Evolutionary conservation across 768 basidiomycete genomes (phyloP).

Genomic region (Lyophyllum atratum): DNA sequence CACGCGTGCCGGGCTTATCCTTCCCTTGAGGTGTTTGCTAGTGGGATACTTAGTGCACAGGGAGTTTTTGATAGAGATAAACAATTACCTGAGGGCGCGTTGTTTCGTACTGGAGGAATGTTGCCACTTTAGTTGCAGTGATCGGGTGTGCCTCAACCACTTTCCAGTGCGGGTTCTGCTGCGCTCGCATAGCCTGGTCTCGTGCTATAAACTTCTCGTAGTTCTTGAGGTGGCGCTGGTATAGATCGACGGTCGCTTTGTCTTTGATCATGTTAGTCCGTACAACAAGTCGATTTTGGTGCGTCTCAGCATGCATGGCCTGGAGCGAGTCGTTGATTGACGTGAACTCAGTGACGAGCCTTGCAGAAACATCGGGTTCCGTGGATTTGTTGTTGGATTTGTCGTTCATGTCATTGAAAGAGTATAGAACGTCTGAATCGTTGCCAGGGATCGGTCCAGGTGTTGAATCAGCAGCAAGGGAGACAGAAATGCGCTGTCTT

Average conservation of each 20-base stretch:
- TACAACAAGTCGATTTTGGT: too few relatives aligned
- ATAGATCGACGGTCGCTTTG: too few relatives aligned
- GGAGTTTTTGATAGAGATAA: conserved; percentile 2
- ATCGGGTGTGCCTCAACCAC: conserved; percentile 1
- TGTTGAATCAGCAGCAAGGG: neutral
- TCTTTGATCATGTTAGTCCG: too few relatives aligned
- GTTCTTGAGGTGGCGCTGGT: too few relatives aligned
- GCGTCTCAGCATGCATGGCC: too few relatives aligned
- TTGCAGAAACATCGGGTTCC: neutral
- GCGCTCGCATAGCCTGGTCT: too few relatives aligned
- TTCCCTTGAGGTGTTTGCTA: neutral
- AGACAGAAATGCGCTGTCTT: neutral
- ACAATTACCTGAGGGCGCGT: neutral
- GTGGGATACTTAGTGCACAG: neutral
- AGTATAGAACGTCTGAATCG: neutral
- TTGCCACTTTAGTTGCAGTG: conserved; percentile 2
- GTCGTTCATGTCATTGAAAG: neutral
- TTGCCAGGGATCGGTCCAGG: too few relatives aligned
- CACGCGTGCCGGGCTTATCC: too few relatives aligned
- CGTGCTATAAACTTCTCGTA: too few relatives aligned
- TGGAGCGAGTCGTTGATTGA: too few relatives aligned
- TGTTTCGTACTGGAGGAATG: neutral
- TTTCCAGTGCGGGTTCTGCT: neutral
- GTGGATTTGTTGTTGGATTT: neutral
- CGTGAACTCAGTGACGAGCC: too few relatives aligned